These are phyloP conservation scores for Lathyrus aphaca DNA, from an alignment of 306 rosid genomes.

Conservation along the genomic window DNA sequence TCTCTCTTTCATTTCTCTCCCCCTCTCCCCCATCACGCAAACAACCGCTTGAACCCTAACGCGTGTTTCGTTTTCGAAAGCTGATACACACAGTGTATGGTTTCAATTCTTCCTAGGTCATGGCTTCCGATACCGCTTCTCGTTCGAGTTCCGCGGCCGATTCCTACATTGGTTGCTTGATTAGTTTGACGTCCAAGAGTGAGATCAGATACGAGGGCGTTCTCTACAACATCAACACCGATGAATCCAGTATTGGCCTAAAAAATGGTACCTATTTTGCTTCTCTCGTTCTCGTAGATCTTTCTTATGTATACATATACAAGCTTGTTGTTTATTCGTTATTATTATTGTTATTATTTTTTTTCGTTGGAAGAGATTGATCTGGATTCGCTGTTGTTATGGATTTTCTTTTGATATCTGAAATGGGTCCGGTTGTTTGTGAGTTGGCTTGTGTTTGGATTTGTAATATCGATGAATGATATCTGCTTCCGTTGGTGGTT, in stretches of 20 bases:
- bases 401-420: neutral
- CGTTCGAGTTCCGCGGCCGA: slow-evolving; percentile 75
- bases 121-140: slow-evolving; percentile 49
- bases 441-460: neutral
- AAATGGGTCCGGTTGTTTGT: slow-evolving; percentile 1
- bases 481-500: neutral
- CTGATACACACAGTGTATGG: slow-evolving; percentile 22
- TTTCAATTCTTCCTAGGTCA: slow-evolving; percentile 28
- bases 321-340: neutral
- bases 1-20: neutral
- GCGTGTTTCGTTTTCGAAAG: neutral
- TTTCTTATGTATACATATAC: neutral
- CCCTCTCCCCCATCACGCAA: neutral
- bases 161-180: slow-evolving; percentile 75
- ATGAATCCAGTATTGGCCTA: slow-evolving; percentile 77
- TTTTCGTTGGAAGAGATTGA: neutral
- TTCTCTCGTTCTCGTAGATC: slow-evolving; percentile 17
- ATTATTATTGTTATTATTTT: neutral
- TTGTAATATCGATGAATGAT: neutral
- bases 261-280: slow-evolving; percentile 51
- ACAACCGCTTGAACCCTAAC: slow-evolving; percentile 40
- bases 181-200: slow-evolving; percentile 77
- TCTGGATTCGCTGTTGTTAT: neutral
- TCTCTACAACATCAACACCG: slow-evolving; percentile 69
- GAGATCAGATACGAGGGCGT: slow-evolving; percentile 84